These are phyloP conservation scores for Ustilago cynodontis DNA, from an alignment of 1,284 basidiomycete genomes.

Conservation along the genomic window DNA sequence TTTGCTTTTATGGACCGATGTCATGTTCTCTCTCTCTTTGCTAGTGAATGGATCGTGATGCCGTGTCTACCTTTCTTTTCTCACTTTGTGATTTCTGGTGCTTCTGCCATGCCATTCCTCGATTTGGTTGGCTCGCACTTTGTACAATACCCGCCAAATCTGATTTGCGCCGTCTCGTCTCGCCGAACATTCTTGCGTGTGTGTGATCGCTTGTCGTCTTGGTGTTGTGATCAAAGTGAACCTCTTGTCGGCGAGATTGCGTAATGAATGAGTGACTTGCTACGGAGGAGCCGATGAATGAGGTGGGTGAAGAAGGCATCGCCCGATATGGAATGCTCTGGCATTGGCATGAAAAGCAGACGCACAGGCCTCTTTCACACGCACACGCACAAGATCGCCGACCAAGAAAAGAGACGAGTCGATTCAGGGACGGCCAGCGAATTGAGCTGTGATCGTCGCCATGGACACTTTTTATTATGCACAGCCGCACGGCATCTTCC, in stretches of 20 bases:
- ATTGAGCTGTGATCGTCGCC: neutral
- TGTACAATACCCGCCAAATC: conserved; percentile 45
- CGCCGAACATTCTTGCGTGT: neutral
- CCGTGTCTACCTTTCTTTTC: conserved; percentile 13
- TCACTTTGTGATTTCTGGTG: conserved; percentile 28
- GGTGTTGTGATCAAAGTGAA: neutral
- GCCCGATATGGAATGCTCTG: neutral
- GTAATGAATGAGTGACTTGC: neutral
- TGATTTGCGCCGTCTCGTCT: conserved; percentile 16
- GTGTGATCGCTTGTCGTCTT: conserved; percentile 3
- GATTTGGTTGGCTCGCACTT: conserved; percentile 16
- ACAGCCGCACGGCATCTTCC: neutral
- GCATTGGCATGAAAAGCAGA: conserved; percentile 5
- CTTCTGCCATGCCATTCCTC: conserved; percentile 2
- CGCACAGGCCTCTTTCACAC: conserved; percentile 23
- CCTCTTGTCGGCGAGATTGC: neutral
- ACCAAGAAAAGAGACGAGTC: neutral
- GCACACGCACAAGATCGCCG: neutral
- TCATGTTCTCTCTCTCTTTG: conserved; percentile 38
- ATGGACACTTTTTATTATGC: neutral
- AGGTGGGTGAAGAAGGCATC: neutral
- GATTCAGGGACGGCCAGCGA: neutral
- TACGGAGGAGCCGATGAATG: conserved; percentile 8
- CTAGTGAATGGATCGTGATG: conserved; percentile 47
- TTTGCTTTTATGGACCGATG: conserved; percentile 21